phyloP scores from a whole-genome alignment of 106 monocot genomes.

The Dendrobium huoshanense region DNA sequence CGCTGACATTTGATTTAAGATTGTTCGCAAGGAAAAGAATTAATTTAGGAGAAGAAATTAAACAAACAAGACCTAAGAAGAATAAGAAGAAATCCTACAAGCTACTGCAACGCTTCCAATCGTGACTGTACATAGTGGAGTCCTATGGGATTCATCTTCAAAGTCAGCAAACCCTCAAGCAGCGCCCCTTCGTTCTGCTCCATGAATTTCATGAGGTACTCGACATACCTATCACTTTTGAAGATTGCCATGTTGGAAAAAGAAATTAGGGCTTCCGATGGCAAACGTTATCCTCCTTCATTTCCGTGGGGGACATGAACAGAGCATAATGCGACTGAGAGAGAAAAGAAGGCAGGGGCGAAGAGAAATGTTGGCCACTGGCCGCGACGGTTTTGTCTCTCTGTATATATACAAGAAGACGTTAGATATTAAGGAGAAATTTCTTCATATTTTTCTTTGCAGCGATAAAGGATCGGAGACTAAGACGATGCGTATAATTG shows the following conservation, averaged over 20 bases:
- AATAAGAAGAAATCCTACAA: slow-evolving; percentile 43
- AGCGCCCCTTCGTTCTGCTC: slow-evolving; percentile 51
- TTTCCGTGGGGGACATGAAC: background rate
- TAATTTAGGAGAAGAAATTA: no score
- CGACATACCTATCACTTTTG: slow-evolving; percentile 86
- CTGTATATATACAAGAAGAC: background rate
- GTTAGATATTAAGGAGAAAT: no score
- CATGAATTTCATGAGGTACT: slow-evolving; percentile 55
- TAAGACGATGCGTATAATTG: background rate
- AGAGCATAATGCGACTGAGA: background rate
- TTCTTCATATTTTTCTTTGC: no score
- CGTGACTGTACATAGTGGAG: slow-evolving; percentile 90
- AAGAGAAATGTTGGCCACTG: background rate
- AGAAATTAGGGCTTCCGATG: slow-evolving; percentile 7
- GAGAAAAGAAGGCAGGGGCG: background rate
- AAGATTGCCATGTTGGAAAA: slow-evolving; percentile 41
- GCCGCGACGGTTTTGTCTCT: background rate
- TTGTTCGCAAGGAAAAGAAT: no score
- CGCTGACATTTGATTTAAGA: no score
- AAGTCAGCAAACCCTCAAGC: slow-evolving; percentile 62
- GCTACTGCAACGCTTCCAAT: slow-evolving; percentile 67
- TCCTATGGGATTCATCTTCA: slow-evolving; percentile 88
- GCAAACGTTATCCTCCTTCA: slow-evolving; percentile 1
- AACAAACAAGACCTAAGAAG: no score
- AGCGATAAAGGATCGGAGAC: background rate